Conservation (phyloP, 192 early-diverging fungal species). For the Backusella australiensis region DNA sequence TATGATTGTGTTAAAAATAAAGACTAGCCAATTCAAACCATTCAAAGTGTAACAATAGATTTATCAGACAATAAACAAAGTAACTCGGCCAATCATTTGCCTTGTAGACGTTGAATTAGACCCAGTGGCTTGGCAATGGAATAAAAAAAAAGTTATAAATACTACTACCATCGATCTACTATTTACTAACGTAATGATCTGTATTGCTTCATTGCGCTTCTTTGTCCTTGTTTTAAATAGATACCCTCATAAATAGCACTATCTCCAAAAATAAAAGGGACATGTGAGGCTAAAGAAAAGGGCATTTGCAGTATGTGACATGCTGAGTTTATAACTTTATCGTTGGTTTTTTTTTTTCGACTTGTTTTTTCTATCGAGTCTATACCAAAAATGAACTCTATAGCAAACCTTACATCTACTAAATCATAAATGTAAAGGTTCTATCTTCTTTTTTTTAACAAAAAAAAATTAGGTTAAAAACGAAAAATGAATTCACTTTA, state of each 20-base stretch:
- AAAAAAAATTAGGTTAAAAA: neutral
- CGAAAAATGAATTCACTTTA: neutral
- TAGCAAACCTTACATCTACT: too few relatives aligned
- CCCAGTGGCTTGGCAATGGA: neutral
- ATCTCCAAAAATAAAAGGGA: neutral
- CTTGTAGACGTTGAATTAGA: neutral
- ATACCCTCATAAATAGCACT: neutral
- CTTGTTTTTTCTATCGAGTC: neutral
- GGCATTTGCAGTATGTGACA: neutral
- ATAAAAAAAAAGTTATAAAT: neutral
- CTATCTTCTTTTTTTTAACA: too few relatives aligned
- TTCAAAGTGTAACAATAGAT: neutral
- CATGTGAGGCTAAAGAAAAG: neutral
- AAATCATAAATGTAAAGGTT: neutral
- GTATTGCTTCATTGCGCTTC: neutral
- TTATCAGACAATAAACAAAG: too few relatives aligned
- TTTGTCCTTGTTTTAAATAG: neutral
- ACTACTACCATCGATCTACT: neutral
- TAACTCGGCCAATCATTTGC: neutral
- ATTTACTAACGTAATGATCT: neutral
- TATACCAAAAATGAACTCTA: neutral
- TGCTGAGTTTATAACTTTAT: neutral
- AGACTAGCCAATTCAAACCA: neutral
- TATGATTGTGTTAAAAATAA: neutral
- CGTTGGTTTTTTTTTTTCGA: neutral